Evolutionary conservation across 305 asterid species (phyloP).

Genomic region (Solanum chacoense): DNA sequence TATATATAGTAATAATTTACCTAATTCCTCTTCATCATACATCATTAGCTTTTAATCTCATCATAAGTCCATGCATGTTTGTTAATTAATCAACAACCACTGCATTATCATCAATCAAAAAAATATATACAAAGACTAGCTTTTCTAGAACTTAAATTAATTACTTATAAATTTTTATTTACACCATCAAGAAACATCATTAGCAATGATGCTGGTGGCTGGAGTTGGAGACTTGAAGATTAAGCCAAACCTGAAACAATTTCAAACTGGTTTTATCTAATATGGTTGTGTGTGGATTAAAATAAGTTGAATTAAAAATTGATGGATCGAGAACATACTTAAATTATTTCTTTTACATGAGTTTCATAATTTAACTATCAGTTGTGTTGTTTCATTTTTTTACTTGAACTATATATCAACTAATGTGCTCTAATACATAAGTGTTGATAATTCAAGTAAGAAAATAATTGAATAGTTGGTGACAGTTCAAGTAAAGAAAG

Average conservation of each 20-base stretch:
- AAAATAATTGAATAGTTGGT: not conserved
- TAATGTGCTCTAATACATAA: not conserved
- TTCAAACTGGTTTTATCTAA: not conserved
- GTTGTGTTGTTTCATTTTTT: not conserved
- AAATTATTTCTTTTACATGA: not conserved
- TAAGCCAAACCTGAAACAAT: not conserved
- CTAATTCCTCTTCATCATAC: not conserved
- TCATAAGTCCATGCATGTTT: not conserved
- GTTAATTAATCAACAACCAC: not conserved
- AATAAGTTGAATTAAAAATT: no score
- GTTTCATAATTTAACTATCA: not conserved
- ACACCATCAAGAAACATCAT: not conserved
- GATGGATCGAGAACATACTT: not conserved
- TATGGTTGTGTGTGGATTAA: rapidly evolving
- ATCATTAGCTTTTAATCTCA: not conserved
- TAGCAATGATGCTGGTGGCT: not conserved
- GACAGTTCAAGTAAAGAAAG: not conserved
- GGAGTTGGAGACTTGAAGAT: not conserved
- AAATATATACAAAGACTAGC: not conserved
- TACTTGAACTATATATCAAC: not conserved
- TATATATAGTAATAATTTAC: not conserved
- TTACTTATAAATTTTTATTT: not conserved
- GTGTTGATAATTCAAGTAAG: not conserved
- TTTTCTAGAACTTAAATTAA: not conserved
- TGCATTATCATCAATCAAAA: not conserved